Percentiles rank a stretch among this genome's conserved stretches.
Conservation (phyloP, 345 rosid species). For the Citrus glauca region DNA sequence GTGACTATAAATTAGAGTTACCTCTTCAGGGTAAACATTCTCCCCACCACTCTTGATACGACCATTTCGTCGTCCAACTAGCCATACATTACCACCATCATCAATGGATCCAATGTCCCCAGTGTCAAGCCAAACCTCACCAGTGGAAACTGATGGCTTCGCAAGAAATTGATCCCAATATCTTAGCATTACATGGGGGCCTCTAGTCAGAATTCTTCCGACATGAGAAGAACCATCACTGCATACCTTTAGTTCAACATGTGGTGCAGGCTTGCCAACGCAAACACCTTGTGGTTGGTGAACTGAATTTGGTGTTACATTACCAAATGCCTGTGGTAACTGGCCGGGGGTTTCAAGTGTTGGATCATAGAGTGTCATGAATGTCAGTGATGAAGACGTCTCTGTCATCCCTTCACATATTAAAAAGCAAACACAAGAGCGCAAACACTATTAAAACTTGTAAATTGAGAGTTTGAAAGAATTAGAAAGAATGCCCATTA, state of each 20-base stretch:
- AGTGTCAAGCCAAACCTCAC: conserved; percentile 69
- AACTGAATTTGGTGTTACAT: conserved; percentile 5
- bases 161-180: conserved; percentile 51
- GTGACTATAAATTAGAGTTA: conserved; percentile 9
- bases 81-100: conserved; percentile 66
- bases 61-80: conserved; percentile 65
- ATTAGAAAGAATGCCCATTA: background rate
- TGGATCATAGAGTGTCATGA: conserved; percentile 58
- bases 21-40: conserved; percentile 91
- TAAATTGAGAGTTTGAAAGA: background rate
- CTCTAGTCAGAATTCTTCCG: conserved; percentile 72
- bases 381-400: conserved; percentile 75
- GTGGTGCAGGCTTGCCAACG: conserved; percentile 83
- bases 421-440: background rate
- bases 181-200: conserved; percentile 74
- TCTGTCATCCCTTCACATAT: conserved; percentile 75
- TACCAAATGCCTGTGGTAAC: conserved; percentile 16
- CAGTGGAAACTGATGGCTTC: conserved; percentile 19
- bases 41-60: conserved; percentile 85
- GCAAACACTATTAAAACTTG: conserved; percentile 3
- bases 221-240: conserved; percentile 34
- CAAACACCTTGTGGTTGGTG: conserved; percentile 50
- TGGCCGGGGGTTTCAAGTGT: conserved; percentile 16
- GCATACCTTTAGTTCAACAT: conserved; percentile 58
- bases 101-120: conserved; percentile 73